phyloP scores from a whole-genome alignment of 106 monocot species.

The Phalaenopsis aphrodite region DNA sequence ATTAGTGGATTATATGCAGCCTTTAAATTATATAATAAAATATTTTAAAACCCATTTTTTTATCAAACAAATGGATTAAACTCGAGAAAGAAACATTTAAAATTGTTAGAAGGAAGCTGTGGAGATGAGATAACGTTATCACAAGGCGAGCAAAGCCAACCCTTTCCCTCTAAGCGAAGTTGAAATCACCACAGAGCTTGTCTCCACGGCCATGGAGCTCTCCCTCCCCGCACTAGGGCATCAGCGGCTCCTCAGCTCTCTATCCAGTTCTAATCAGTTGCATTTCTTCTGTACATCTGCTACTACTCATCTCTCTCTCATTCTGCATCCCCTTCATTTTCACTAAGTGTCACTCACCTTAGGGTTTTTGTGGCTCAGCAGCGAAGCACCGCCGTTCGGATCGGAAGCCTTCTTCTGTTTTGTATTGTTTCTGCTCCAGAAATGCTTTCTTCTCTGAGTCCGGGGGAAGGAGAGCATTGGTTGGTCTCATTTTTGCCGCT shows the following conservation, averaged over 20 bases:
- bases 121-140: neutral
- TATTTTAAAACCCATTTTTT: too few species aligned
- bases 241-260: neutral
- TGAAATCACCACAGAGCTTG: neutral
- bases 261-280: neutral
- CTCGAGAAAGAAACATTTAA: too few species aligned
- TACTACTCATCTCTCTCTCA: neutral
- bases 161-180: neutral
- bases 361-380: neutral
- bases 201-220: neutral
- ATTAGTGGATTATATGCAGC: too few species aligned
- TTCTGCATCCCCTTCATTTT: neutral
- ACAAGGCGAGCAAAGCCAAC: neutral
- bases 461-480: neutral
- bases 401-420: neutral
- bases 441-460: neutral
- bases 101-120: too few species aligned
- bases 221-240: neutral
- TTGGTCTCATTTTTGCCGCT: neutral
- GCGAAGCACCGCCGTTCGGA: neutral
- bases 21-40: too few species aligned
- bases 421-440: neutral
- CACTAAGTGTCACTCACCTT: neutral
- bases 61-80: too few species aligned
- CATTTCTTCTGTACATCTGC: conserved; percentile 1